These are phyloP conservation scores for Quercus lobata DNA, from an alignment of 331 rosid species.

Conservation along the genomic window DNA sequence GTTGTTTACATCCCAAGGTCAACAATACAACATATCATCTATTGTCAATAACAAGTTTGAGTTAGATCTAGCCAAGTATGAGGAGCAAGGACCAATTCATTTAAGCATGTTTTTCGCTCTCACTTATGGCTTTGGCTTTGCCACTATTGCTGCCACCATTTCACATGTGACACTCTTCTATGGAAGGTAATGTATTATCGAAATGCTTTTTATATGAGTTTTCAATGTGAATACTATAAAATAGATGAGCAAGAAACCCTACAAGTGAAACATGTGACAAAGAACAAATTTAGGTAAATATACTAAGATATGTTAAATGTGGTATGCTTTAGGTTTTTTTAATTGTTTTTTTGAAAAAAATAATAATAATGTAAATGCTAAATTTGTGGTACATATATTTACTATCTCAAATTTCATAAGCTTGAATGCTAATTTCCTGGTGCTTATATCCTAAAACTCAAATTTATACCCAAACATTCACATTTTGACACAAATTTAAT, in stretches of 20 bases:
- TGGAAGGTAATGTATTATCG: conserved; percentile 52
- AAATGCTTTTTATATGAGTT: not conserved
- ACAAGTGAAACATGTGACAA: no score
- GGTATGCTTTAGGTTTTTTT: no score
- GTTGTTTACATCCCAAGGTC: conserved; percentile 63
- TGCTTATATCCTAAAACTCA: no score
- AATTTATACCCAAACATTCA: no score
- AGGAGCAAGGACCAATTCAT: conserved; percentile 60
- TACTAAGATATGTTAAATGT: no score
- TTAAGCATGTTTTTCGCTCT: conserved; percentile 73
- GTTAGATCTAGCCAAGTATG: conserved; percentile 40
- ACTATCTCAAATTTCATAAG: no score
- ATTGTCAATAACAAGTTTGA: conserved; percentile 69
- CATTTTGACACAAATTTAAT: no score
- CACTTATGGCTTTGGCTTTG: conserved; percentile 78
- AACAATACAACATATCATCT: conserved; percentile 46
- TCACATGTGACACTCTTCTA: conserved; percentile 74
- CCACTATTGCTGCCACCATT: conserved; percentile 73
- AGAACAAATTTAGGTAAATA: no score
- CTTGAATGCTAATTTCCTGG: not conserved
- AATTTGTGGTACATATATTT: no score
- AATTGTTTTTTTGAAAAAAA: no score
- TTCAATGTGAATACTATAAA: not conserved
- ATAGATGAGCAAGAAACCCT: no score
- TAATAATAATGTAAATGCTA: no score